Evolutionary conservation across 441 rosid genomes (phyloP), one percentile per base, ranked within the genome.

Genomic region (Dalechampia spathulata): DNA sequence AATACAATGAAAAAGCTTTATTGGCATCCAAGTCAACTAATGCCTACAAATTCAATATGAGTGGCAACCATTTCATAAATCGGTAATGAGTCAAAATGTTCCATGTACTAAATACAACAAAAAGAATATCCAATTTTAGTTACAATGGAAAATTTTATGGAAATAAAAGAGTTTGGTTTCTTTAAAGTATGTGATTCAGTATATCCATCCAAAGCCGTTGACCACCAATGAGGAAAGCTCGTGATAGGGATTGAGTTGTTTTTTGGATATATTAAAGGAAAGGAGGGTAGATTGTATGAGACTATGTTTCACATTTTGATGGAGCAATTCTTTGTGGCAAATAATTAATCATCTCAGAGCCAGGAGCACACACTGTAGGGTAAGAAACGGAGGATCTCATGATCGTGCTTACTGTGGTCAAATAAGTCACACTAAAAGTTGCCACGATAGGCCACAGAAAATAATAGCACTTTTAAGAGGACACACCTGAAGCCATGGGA

Each of bases 401-500:
- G 17, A 41, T 41, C 0, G 45, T 17, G 45, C 15, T 8, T 30
- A 30, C n/a, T 3, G 34, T 30, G 8, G 8, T 30, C 8, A 30
- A 36, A 61, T 21, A 16, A 63, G n/a, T n/a, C n/a, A 58, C 46
- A 56, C 55, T 22, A 49, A 58, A 62, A 52, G 49, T n/a, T 42
- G 52, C 23, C 43, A 66, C 13, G 38, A 38, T 22, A 16, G 49
- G 36, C 19, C 66, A 50, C 36, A 58, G 51, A 46, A 48, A 20
- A 10, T 40, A 61, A 2, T 51, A 30, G 32, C 50, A 50, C 61
- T 57, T 27, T 47, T 39, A 57, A 59, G 14, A 67, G 55, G 54
- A 15, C 65, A 73, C 73, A 88, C 99, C 99, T 91, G 78, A 77
- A 72, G 23, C 81, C 94, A 69, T 71, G 88, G 16, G 85, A 81